phyloP scores from a whole-genome alignment of 2,329 filamentous ascomycete species.

The Aspergillus amoenus region DNA sequence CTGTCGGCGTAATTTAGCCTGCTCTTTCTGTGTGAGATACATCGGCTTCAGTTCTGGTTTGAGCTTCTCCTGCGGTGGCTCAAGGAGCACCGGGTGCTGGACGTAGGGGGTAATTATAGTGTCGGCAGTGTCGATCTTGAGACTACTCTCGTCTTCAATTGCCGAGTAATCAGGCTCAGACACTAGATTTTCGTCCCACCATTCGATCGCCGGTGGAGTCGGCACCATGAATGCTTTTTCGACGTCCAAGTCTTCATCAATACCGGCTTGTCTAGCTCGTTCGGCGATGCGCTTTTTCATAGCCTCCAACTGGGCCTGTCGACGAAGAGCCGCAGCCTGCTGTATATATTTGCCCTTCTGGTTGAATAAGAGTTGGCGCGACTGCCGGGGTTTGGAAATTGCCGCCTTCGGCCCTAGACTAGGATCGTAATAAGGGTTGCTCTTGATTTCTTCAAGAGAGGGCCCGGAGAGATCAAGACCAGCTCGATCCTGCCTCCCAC shows the following conservation, averaged over 20 bases:
- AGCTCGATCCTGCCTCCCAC: conserved; percentile 44
- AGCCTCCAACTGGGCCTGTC: conserved; percentile 83
- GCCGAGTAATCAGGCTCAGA: conserved; percentile 72
- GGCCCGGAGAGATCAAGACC: conserved; percentile 59
- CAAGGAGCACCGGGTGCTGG: conserved; percentile 86
- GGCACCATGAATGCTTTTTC: conserved; percentile 89
- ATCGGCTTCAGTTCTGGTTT: conserved; percentile 79
- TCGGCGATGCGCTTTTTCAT: conserved; percentile 94
- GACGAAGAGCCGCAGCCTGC: conserved; percentile 83
- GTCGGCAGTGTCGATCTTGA: conserved; percentile 76
- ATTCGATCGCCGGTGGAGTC: conserved; percentile 83
- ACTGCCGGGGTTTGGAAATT: conserved; percentile 62
- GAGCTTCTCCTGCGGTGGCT: conserved; percentile 87
- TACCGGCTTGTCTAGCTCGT: conserved; percentile 82
- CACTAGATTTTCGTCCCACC: conserved; percentile 93
- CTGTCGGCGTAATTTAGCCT: conserved; percentile 85
- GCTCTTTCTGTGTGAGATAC: conserved; percentile 87
- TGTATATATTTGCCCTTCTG: conserved; percentile 96
- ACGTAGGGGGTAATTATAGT: conserved; percentile 87
- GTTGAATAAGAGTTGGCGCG: conserved; percentile 83
- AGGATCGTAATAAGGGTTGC: conserved; percentile 83
- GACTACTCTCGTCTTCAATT: conserved; percentile 62
- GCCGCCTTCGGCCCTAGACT: conserved; percentile 61
- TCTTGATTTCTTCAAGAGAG: conserved; percentile 57
- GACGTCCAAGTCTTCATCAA: conserved; percentile 84